Conservation (phyloP, 306 rosid genomes). For the Fragaria nilgerrensis region DNA sequence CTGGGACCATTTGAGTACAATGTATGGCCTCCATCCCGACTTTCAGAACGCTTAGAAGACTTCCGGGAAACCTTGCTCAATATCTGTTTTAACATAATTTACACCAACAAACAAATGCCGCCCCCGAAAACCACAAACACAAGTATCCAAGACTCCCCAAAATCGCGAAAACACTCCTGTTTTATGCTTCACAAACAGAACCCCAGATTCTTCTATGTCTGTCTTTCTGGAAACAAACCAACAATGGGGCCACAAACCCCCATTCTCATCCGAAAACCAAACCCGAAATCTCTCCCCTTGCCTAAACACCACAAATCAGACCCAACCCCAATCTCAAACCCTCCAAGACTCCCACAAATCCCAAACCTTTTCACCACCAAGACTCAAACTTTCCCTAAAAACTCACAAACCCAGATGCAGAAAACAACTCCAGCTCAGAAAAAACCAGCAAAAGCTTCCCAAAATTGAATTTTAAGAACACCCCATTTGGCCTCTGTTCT, state of each 20-base stretch:
- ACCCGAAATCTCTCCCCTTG: constrained; percentile 15
- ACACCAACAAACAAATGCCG: constrained; percentile 24
- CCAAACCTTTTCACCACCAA: no score
- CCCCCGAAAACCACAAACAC: constrained; percentile 19
- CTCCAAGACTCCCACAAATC: constrained; percentile 8
- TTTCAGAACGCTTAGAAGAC: constrained; percentile 53
- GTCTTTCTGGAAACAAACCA: constrained; percentile 8
- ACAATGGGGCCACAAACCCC: constrained; percentile 14
- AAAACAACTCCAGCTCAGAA: constrained; percentile 1
- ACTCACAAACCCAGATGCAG: constrained; percentile 30
- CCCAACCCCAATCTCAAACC: constrained; percentile 18
- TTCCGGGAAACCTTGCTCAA: constrained; percentile 57
- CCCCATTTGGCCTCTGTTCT: constrained; percentile 15
- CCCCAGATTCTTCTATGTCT: not conserved
- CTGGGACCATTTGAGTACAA: constrained; percentile 37
- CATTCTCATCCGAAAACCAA: constrained; percentile 35
- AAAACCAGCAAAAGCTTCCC: constrained; percentile 4
- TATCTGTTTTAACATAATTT: constrained; percentile 63
- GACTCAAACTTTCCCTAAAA: constrained; percentile 1
- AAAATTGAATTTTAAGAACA: not conserved
- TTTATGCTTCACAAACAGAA: not conserved
- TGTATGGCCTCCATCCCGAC: constrained; percentile 44
- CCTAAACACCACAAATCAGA: constrained; percentile 25
- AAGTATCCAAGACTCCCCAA: not conserved
- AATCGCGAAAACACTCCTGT: not conserved